Percentiles rank a stretch among this genome's conserved stretches.
Conservation (phyloP, 2,329 filamentous ascomycete genomes). For the Penicillium sp. region DNA sequence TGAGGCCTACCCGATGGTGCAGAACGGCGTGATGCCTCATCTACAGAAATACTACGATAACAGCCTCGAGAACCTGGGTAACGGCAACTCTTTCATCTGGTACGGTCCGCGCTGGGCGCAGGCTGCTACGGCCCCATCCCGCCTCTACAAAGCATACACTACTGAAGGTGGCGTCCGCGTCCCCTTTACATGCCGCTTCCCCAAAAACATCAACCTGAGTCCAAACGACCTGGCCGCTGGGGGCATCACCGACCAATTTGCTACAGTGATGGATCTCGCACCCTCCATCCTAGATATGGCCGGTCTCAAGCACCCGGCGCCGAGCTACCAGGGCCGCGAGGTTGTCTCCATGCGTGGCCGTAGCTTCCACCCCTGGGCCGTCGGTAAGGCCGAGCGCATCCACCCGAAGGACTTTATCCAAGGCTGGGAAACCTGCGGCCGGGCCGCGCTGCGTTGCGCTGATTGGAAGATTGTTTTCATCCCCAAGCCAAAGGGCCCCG, state of each 20-base stretch:
- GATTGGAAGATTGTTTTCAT: slow-evolving; percentile 65
- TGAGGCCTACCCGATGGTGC: slow-evolving; percentile 62
- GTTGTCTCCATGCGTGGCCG: slow-evolving; percentile 58
- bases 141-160: slow-evolving; percentile 37
- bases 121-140: slow-evolving; percentile 49
- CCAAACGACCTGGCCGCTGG: slow-evolving; percentile 28
- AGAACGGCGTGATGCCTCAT: slow-evolving; percentile 58
- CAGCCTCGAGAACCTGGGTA: slow-evolving; percentile 61
- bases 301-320: slow-evolving; percentile 56
- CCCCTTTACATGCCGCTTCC: slow-evolving; percentile 54
- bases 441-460: slow-evolving; percentile 59
- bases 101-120: slow-evolving; percentile 58
- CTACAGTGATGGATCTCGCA: slow-evolving; percentile 58
- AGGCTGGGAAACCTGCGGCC: slow-evolving; percentile 62
- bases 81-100: slow-evolving; percentile 63
- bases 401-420: slow-evolving; percentile 58
- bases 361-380: slow-evolving; percentile 51
- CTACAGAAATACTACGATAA: slow-evolving; percentile 58
- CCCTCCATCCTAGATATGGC: slow-evolving; percentile 51
- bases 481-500: slow-evolving; percentile 59
- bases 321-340: slow-evolving; percentile 55
- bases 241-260: slow-evolving; percentile 56
- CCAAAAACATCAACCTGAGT: slow-evolving; percentile 28
- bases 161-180: slow-evolving; percentile 43
- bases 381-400: slow-evolving; percentile 42